Conservation (phyloP, 495 filamentous ascomycete genomes). For the Xylaria longipes region DNA sequence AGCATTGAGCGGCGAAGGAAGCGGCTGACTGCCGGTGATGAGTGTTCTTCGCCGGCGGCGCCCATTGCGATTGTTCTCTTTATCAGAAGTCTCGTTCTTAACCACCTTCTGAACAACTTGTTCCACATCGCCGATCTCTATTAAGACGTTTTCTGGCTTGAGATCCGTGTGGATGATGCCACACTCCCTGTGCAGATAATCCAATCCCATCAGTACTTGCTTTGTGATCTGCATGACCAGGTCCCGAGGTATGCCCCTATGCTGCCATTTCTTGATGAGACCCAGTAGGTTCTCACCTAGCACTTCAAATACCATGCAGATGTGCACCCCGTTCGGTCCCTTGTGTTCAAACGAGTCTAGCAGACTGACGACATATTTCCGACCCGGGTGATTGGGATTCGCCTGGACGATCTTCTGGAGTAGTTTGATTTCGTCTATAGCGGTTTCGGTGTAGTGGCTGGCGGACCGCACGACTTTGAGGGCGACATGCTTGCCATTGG, state of each 20-base stretch:
- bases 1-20: constrained; percentile 93
- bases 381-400: constrained; percentile 90
- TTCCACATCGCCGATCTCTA: constrained; percentile 99
- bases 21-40: constrained; percentile 95
- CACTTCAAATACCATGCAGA: constrained; percentile 99
- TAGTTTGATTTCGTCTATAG: constrained; percentile 98
- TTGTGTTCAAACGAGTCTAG: constrained; percentile 98
- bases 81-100: constrained; percentile 78
- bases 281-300: constrained; percentile 94
- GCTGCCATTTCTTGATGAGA: constrained; percentile 97
- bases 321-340: constrained; percentile 93
- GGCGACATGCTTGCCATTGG: constrained; percentile 90
- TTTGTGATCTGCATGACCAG: constrained; percentile 99
- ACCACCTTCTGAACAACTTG: constrained; percentile 94
- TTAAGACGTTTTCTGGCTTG: constrained; percentile 97
- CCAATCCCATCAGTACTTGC: constrained; percentile 91
- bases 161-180: constrained; percentile 99
- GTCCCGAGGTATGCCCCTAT: constrained; percentile 93
- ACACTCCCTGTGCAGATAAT: constrained; percentile 96
- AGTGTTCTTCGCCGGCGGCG: constrained; percentile 87
- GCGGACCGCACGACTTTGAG: constrained; percentile 97
- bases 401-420: constrained; percentile 96
- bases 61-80: constrained; percentile 94
- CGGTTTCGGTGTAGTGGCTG: constrained; percentile 98
- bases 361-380: constrained; percentile 92